These are phyloP conservation scores for Candolleomyces eurysporus DNA, from an alignment of 768 basidiomycete genomes.

Conservation along the genomic window DNA sequence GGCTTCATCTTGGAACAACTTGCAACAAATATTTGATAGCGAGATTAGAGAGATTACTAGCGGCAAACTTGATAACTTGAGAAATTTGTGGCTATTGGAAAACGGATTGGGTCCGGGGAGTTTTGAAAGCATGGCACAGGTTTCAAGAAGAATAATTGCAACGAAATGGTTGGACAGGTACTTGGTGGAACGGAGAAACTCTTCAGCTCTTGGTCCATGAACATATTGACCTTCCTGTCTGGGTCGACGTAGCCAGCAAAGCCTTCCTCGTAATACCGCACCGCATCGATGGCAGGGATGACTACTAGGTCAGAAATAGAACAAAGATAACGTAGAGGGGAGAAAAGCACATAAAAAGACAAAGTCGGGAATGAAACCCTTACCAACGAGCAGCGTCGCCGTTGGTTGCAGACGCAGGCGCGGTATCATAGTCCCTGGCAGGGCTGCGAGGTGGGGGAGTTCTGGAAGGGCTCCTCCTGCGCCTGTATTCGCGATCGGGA, in stretches of 20 bases:
- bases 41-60: constrained; percentile 15
- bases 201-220: constrained; percentile 16
- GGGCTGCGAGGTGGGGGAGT: constrained; percentile 75
- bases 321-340: constrained; percentile 5
- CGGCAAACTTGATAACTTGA: constrained; percentile 30
- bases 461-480: constrained; percentile 74
- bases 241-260: neutral
- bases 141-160: constrained; percentile 42
- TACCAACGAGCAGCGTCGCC: constrained; percentile 56
- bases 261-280: neutral
- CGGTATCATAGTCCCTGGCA: constrained; percentile 24
- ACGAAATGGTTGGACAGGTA: constrained; percentile 48
- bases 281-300: neutral
- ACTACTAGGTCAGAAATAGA: neutral
- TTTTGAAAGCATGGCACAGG: constrained; percentile 15
- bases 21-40: constrained; percentile 31
- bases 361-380: constrained; percentile 29
- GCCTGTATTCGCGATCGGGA: constrained; percentile 59
- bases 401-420: constrained; percentile 17
- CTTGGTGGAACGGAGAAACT: constrained; percentile 40
- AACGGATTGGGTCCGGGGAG: constrained; percentile 13
- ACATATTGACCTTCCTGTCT: constrained; percentile 29
- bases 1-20: constrained; percentile 8
- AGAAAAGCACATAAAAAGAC: constrained; percentile 17
- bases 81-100: constrained; percentile 26